Percentiles rank a stretch among this genome's conserved stretches.
These are phyloP conservation scores for Phytophthora melonis DNA, from an alignment of 352 stramenopile species.

Conservation along the genomic window DNA sequence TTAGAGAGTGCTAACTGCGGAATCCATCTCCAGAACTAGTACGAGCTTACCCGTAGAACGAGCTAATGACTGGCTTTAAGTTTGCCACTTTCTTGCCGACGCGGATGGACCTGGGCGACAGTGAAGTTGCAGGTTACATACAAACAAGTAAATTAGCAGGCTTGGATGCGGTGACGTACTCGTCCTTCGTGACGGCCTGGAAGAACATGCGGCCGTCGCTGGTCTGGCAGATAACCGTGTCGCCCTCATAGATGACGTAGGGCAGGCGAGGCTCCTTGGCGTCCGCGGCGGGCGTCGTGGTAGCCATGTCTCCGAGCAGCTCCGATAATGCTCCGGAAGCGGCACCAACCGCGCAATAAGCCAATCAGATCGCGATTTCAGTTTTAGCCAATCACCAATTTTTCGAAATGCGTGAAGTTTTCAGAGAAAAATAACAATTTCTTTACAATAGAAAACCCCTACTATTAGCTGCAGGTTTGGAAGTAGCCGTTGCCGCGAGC, in stretches of 20 bases:
- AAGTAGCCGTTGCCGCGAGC: not conserved
- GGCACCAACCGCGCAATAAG: not conserved
- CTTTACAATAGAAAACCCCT: too few relatives aligned
- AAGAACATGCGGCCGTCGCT: conserved; percentile 90
- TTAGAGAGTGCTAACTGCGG: not conserved
- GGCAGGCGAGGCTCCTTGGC: conserved; percentile 37
- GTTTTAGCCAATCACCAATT: not conserved
- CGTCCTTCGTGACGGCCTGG: conserved; percentile 73
- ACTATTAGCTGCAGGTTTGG: not conserved
- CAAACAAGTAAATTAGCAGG: too few relatives aligned
- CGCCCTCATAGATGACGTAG: conserved; percentile 87
- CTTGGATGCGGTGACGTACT: conserved; percentile 43
- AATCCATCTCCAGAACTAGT: too few relatives aligned
- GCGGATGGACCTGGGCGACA: conserved; percentile 57
- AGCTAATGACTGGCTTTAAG: conserved; percentile 78
- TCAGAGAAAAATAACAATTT: too few relatives aligned
- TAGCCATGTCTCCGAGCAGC: not conserved
- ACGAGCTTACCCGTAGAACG: conserved; percentile 63
- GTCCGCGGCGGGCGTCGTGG: not conserved
- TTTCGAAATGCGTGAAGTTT: not conserved
- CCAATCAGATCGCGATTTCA: not conserved
- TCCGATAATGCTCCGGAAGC: not conserved
- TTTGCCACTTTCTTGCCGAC: conserved; percentile 84
- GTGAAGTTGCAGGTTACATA: not conserved
- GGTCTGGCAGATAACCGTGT: conserved; percentile 90